Evolutionary conservation across 768 basidiomycete species (phyloP).

Genomic region (Russula dissimulans): DNA sequence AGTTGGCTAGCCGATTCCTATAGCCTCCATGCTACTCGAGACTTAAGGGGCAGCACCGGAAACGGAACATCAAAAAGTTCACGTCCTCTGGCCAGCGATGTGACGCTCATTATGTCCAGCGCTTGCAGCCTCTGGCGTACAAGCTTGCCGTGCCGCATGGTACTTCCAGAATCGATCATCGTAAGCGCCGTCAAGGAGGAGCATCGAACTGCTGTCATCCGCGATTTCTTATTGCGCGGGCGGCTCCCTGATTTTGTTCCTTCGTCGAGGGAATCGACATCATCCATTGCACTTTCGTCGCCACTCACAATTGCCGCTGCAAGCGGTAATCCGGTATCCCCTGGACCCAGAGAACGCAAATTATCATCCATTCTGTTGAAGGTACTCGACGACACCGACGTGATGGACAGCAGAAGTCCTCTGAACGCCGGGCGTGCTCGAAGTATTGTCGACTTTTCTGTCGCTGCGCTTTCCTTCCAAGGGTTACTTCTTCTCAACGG

Average conservation of each 20-base stretch:
- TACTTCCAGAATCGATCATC: constrained; percentile 62
- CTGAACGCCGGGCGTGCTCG: constrained; percentile 58
- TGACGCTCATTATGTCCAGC: constrained; percentile 52
- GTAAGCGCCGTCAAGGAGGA: constrained; percentile 55
- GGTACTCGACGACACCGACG: constrained; percentile 46
- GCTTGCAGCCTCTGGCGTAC: constrained; percentile 48
- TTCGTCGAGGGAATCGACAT: constrained; percentile 7
- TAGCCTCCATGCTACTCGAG: constrained; percentile 35
- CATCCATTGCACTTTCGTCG: neutral
- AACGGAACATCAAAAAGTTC: constrained; percentile 37
- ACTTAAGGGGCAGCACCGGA: constrained; percentile 28
- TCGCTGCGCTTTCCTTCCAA: constrained; percentile 62
- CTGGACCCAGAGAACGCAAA: constrained; percentile 50
- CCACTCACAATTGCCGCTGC: neutral
- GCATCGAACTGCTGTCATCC: constrained; percentile 45
- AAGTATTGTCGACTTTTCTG: constrained; percentile 56
- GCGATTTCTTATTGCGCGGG: constrained; percentile 63
- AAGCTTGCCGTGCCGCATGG: constrained; percentile 37
- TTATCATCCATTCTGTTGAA: constrained; percentile 56
- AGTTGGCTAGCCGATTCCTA: constrained; percentile 75
- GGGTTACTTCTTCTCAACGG: constrained; percentile 58
- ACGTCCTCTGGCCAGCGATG: constrained; percentile 47
- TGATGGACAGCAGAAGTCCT: constrained; percentile 26
- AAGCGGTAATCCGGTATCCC: constrained; percentile 33
- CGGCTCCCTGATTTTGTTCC: constrained; percentile 38